Evolutionary conservation across 2,329 filamentous ascomycete species (phyloP).

Genomic region (Metarhizium humberi): DNA sequence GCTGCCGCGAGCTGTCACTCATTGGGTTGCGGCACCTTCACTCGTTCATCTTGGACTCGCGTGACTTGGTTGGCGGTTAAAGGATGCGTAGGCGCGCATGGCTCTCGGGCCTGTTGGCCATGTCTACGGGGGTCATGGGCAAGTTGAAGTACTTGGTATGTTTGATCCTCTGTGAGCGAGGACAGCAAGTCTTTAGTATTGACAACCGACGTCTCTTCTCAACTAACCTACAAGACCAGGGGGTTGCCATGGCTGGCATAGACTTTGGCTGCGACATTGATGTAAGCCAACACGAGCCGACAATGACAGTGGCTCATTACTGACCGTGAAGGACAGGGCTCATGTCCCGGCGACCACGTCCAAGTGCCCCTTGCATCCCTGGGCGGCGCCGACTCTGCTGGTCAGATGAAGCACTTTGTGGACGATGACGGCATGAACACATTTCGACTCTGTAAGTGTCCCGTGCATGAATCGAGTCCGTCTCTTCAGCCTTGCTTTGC

Average conservation of each 20-base stretch:
- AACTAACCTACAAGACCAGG: constrained; percentile 12
- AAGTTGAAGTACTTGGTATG: constrained; percentile 9
- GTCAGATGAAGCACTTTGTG: constrained; percentile 49
- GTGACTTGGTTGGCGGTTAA: background rate
- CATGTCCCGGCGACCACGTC: constrained; percentile 24
- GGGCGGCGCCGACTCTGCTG: constrained; percentile 28
- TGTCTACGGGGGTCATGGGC: background rate
- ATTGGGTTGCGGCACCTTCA: background rate
- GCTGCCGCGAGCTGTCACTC: too few relatives aligned
- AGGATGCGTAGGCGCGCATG: background rate
- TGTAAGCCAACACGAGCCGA: constrained; percentile 17
- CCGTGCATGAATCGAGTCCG: background rate
- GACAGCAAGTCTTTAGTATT: background rate
- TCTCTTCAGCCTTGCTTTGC: background rate
- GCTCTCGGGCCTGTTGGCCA: background rate
- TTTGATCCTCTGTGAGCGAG: background rate
- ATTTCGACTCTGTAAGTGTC: constrained; percentile 38
- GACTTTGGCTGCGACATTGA: constrained; percentile 39
- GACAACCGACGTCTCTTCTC: background rate
- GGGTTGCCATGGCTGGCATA: constrained; percentile 36
- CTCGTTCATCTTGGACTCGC: background rate
- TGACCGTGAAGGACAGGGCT: constrained; percentile 19
- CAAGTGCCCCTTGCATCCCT: constrained; percentile 24
- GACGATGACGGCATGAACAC: constrained; percentile 42
- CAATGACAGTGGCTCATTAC: too few relatives aligned